phyloP scores from a whole-genome alignment of 1,139 yeast species.

The Zygotorulaspora mrakii region DNA sequence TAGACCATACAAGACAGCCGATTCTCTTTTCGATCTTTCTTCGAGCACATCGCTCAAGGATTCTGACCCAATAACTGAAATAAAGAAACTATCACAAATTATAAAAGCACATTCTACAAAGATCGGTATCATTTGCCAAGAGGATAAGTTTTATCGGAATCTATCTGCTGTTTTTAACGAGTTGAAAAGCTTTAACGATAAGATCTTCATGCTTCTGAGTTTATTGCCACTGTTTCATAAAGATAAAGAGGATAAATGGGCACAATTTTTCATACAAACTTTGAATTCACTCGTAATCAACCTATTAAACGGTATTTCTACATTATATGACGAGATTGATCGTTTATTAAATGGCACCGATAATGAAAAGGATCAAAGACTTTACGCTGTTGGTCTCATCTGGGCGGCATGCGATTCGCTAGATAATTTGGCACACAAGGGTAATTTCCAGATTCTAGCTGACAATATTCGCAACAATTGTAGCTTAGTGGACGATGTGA shows the following conservation, averaged over 20 bases:
- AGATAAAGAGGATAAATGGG: constrained; percentile 31
- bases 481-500: constrained; percentile 55
- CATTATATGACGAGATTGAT: constrained; percentile 38
- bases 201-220: constrained; percentile 45
- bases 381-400: constrained; percentile 57
- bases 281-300: constrained; percentile 37
- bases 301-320: constrained; percentile 36
- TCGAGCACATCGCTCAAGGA: constrained; percentile 28
- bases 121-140: constrained; percentile 70
- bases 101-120: constrained; percentile 78
- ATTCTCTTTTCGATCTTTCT: constrained; percentile 22
- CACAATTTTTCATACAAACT: constrained; percentile 44
- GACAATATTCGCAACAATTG: constrained; percentile 46
- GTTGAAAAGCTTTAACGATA: constrained; percentile 47
- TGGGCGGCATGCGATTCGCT: constrained; percentile 59
- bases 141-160: constrained; percentile 36
- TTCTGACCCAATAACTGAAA: constrained; percentile 50
- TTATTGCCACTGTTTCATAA: constrained; percentile 44
- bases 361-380: constrained; percentile 39
- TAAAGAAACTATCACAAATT: constrained; percentile 54
- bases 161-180: constrained; percentile 52
- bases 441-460: constrained; percentile 51
- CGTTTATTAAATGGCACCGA: constrained; percentile 1
- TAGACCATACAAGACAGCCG: constrained; percentile 21
- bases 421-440: constrained; percentile 42